Evolutionary conservation across 257 asterid genomes (phyloP).

Genomic region (Gardenia jasminoides): DNA sequence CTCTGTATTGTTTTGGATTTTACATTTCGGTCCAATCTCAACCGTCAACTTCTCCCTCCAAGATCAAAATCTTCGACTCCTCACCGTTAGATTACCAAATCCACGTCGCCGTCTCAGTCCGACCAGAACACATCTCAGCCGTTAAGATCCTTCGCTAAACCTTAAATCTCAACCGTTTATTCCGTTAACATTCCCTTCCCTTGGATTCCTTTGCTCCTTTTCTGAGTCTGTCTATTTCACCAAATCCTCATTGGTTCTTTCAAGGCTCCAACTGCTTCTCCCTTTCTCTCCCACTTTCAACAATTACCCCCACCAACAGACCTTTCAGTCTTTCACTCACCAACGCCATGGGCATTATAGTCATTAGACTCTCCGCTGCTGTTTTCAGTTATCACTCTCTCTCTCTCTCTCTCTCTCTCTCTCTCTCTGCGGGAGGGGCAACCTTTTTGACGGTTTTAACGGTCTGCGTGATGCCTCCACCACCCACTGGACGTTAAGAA

Average conservation of each 20-base stretch:
- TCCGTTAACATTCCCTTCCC: constrained; percentile 32
- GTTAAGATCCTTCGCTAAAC: constrained; percentile 35
- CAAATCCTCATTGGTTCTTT: constrained; percentile 25
- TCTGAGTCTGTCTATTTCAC: constrained; percentile 11
- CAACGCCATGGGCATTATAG: constrained; percentile 27
- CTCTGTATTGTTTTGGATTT: constrained; percentile 18
- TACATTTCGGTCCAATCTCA: constrained; percentile 23
- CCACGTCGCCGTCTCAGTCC: constrained; percentile 11
- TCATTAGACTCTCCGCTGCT: constrained; percentile 15
- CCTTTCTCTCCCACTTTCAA: constrained; percentile 5
- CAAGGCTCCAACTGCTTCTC: constrained; percentile 2
- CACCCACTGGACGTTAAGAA: constrained; percentile 28
- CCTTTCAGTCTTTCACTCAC: not conserved
- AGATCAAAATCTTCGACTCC: constrained; percentile 17
- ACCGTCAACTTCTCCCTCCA: constrained; percentile 31
- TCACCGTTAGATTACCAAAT: constrained; percentile 42
- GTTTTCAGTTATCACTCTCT: constrained; percentile 13
- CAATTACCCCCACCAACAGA: constrained; percentile 26
- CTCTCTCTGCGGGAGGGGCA: not conserved
- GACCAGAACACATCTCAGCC: constrained; percentile 33
- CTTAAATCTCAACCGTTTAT: constrained; percentile 52
- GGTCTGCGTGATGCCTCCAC: constrained; percentile 27
- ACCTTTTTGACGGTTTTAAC: constrained; percentile 43
- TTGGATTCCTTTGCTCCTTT: constrained; percentile 40
- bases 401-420: not conserved